Conservation (phyloP, 345 rosid species). For the Euphorbia lathyris region DNA sequence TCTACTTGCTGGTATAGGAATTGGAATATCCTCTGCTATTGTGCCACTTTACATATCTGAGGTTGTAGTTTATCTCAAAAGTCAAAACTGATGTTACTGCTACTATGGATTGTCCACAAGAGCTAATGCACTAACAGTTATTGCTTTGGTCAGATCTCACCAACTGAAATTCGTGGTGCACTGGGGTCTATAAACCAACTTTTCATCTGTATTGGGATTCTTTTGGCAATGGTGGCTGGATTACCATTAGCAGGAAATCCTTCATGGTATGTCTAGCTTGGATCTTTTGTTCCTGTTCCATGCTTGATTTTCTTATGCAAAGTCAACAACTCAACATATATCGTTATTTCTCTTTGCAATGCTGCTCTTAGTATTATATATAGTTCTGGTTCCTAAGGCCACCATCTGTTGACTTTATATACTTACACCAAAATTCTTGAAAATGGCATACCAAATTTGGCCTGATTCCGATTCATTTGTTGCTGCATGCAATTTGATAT, state of each 20-base stretch:
- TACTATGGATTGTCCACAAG: conserved; percentile 6
- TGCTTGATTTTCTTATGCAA: background rate
- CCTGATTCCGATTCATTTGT: background rate
- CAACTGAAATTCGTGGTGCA: conserved; percentile 96
- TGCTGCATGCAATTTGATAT: background rate
- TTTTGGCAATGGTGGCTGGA: conserved; percentile 94
- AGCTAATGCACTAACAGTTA: conserved; percentile 18
- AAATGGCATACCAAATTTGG: background rate
- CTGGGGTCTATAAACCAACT: conserved; percentile 97
- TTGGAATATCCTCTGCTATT: conserved; percentile 92
- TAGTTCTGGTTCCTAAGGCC: background rate
- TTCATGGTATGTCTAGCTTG: conserved; percentile 50
- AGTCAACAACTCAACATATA: background rate
- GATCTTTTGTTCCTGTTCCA: background rate
- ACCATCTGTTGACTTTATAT: background rate
- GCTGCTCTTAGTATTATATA: background rate
- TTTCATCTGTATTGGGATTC: conserved; percentile 92
- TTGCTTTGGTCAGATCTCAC: conserved; percentile 70
- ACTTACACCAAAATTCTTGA: background rate
- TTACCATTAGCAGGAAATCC: conserved; percentile 91
- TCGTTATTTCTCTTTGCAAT: background rate
- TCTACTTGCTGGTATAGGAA: conserved; percentile 92
- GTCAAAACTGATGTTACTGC: conserved; percentile 2
- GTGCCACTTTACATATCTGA: conserved; percentile 99
- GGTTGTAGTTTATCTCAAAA: conserved; percentile 36